phyloP scores from a whole-genome alignment of 169 alveolate species.

The Plasmodium gaboni region DNA sequence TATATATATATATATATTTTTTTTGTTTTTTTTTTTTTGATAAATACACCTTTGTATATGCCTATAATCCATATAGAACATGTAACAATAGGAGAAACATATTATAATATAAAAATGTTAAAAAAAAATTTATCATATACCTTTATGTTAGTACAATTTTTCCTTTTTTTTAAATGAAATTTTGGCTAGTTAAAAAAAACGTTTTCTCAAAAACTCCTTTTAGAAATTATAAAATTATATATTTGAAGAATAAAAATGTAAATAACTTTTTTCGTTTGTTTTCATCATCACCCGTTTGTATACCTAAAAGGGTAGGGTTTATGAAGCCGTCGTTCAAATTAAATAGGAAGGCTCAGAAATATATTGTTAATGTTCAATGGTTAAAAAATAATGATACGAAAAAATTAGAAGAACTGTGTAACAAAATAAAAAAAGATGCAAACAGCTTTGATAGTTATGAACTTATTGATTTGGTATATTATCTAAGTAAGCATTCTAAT shows the following conservation, averaged over 20 bases:
- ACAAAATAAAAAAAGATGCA: constrained; percentile 66
- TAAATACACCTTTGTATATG: too few species aligned
- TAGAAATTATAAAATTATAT: background rate
- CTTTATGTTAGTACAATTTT: background rate
- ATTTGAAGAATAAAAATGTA: constrained; percentile 23
- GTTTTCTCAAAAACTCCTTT: constrained; percentile 14
- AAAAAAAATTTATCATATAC: background rate
- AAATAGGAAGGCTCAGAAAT: constrained; percentile 72
- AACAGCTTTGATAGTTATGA: constrained; percentile 60
- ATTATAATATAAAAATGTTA: too few species aligned
- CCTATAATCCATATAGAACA: too few species aligned
- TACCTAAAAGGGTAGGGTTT: constrained; percentile 74
- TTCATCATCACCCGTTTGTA: background rate
- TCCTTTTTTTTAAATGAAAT: background rate
- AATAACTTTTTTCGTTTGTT: constrained; percentile 6
- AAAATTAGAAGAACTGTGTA: constrained; percentile 67
- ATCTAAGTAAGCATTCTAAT: constrained; percentile 50
- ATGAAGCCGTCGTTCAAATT: constrained; percentile 69
- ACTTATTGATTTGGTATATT: constrained; percentile 55
- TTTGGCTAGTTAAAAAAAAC: constrained; percentile 3
- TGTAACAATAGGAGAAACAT: too few species aligned
- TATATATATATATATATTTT: too few species aligned
- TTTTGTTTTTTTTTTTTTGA: too few species aligned
- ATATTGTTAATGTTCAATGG: constrained; percentile 74
- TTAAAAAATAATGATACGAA: constrained; percentile 50